phyloP scores from a whole-genome alignment of 768 basidiomycete species.

The Lactarius hatsudake region DNA sequence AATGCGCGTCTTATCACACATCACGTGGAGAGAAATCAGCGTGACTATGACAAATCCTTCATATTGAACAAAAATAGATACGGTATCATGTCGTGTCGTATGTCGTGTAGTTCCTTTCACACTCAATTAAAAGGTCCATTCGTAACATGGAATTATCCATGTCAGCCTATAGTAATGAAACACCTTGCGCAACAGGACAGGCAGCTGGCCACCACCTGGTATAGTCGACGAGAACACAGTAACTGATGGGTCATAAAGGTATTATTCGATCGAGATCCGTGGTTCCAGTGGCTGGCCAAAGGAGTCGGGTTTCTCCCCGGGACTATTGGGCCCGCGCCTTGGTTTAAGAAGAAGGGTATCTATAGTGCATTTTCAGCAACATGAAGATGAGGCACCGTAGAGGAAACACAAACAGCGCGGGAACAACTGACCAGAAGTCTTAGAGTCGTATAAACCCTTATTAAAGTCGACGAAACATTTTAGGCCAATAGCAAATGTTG shows the following conservation, averaged over 20 bases:
- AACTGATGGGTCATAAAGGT: neutral
- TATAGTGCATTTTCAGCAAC: slow-evolving; percentile 11
- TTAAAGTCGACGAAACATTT: slow-evolving; percentile 83
- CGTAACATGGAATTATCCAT: neutral
- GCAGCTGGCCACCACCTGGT: neutral
- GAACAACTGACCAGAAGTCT: slow-evolving; percentile 66
- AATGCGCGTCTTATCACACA: slow-evolving; percentile 4
- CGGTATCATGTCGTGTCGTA: neutral
- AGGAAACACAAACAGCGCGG: slow-evolving; percentile 19
- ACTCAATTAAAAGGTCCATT: neutral
- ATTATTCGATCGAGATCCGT: slow-evolving; percentile 76
- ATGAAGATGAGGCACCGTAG: neutral
- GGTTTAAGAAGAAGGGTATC: slow-evolving; percentile 22
- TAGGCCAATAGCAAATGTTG: slow-evolving; percentile 73
- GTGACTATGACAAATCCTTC: slow-evolving; percentile 5
- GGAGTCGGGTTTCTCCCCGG: slow-evolving; percentile 46
- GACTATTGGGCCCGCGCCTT: slow-evolving; percentile 27
- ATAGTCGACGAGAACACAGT: neutral
- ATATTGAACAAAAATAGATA: neutral
- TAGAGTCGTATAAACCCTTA: slow-evolving; percentile 70
- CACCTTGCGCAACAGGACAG: neutral
- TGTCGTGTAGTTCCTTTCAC: neutral
- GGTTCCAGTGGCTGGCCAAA: slow-evolving; percentile 54
- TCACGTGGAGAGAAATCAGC: slow-evolving; percentile 9
- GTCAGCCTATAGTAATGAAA: neutral